Base-by-base conservation (phyloP, 306 rosid species). In the Trifolium pratense region DNA sequence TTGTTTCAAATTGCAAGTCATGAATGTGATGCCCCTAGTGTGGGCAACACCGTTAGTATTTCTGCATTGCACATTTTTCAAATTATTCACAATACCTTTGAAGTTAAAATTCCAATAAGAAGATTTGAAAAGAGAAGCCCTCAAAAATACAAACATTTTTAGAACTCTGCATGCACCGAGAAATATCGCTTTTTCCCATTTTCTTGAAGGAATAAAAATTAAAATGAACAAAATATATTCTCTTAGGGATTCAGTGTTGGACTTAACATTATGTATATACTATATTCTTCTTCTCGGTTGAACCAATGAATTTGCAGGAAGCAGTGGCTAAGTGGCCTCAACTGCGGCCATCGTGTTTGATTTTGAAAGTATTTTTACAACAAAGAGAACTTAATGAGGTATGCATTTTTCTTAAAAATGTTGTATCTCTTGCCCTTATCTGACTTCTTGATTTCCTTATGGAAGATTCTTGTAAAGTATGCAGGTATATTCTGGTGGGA, bases 321-420 rank as follows among this genome's bases (percentile, higher is more conserved):
- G 91, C 86, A 20, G 87, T 91, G 52, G 78, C 85, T 23, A 87
- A 76, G 76, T 89, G 93, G 90, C 99, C 99, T 5, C 87, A 84
- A 7, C 71, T 94, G 45, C 91, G 96, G 74, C 97, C 97, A 0
- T 76, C 91, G 82, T 91, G 91, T 83, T 84, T 94, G 87, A 94
- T 91, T 77, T 86, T 94, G 71, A 94, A 94, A 86, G 91, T 91
- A 63, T 89, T 89, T 88, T 84, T 91, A 70, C 99, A 89, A 73
- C 99, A 94, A 81, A 89, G 98, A 84, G 99, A 94, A 68, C 88
- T 91, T 66, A 94, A 94, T 53, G 99, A 91, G 97, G 99, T 87
- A 73, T 81, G 78, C n/a, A 20, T 60, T 77, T 70, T 68, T 32
- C 70, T 63, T 51, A 36, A 42, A 56, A 10, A 58, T 64, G 45